phyloP scores from a whole-genome alignment of 768 basidiomycete genomes.

The Macrolepiota albuminosa region DNA sequence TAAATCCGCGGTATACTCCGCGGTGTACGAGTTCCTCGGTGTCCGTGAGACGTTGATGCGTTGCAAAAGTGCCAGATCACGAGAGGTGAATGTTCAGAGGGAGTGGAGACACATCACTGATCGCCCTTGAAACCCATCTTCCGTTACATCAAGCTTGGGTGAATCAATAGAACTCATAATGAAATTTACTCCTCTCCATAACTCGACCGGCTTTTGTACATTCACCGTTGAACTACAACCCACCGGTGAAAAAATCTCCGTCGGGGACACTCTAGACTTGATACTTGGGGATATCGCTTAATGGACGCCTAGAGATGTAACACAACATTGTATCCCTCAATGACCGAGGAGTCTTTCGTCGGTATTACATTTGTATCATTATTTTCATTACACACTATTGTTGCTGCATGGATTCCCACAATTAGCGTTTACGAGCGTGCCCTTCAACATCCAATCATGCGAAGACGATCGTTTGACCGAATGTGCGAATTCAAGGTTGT shows the following conservation, averaged over 20 bases:
- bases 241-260: neutral
- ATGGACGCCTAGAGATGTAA: no score
- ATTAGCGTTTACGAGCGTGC: no score
- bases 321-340: neutral
- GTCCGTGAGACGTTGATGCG: neutral
- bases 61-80: neutral
- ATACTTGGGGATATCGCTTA: neutral
- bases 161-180: neutral
- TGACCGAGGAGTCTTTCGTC: neutral
- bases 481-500: neutral
- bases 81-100: neutral
- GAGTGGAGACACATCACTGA: neutral
- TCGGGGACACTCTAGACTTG: neutral
- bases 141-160: neutral
- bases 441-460: neutral
- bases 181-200: neutral
- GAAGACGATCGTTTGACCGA: neutral
- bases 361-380: neutral
- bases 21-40: neutral
- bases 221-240: neutral
- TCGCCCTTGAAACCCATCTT: neutral
- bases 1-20: no score
- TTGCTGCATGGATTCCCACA: neutral
- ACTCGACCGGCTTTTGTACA: neutral
- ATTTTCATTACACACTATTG: neutral